These are phyloP conservation scores for Epichloe festucae DNA, from an alignment of 2,329 filamentous ascomycete species.

Conservation along the genomic window DNA sequence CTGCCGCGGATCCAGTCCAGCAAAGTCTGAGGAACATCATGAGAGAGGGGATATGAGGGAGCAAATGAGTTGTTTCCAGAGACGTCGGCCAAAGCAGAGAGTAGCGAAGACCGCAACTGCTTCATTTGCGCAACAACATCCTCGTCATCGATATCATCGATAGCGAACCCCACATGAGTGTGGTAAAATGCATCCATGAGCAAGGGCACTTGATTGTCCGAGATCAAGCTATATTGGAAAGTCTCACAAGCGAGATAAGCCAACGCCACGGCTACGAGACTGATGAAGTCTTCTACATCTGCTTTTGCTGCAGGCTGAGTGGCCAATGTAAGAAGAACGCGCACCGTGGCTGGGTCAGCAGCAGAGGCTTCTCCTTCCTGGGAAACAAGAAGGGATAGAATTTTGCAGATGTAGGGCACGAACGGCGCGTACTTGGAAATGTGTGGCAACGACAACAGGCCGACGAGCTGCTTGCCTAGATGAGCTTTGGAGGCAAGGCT, in stretches of 20 bases:
- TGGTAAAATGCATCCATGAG: conserved; percentile 37
- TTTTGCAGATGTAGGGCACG: conserved; percentile 41
- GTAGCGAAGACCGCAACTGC: conserved; percentile 35
- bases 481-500: conserved; percentile 37
- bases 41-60: conserved; percentile 27
- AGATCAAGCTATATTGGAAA: conserved; percentile 37
- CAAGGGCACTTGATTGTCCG: conserved; percentile 22
- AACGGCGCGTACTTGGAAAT: conserved; percentile 28
- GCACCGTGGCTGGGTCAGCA: conserved; percentile 33
- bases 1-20: conserved; percentile 32
- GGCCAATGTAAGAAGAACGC: conserved; percentile 37
- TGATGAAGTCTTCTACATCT: conserved; percentile 42
- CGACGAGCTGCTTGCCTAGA: conserved; percentile 36
- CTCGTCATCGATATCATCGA: conserved; percentile 29
- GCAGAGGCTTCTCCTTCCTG: conserved; percentile 36
- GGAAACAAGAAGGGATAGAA: conserved; percentile 38
- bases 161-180: conserved; percentile 30
- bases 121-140: conserved; percentile 31
- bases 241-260: conserved; percentile 41
- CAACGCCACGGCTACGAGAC: conserved; percentile 37
- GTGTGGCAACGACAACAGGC: conserved; percentile 33
- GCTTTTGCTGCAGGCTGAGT: conserved; percentile 23
- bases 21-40: conserved; percentile 28
- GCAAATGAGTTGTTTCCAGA: conserved; percentile 37
- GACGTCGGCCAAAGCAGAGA: conserved; percentile 38